phyloP scores from a whole-genome alignment of 2,329 filamentous ascomycete genomes.

The Endocalyx cinctus region DNA sequence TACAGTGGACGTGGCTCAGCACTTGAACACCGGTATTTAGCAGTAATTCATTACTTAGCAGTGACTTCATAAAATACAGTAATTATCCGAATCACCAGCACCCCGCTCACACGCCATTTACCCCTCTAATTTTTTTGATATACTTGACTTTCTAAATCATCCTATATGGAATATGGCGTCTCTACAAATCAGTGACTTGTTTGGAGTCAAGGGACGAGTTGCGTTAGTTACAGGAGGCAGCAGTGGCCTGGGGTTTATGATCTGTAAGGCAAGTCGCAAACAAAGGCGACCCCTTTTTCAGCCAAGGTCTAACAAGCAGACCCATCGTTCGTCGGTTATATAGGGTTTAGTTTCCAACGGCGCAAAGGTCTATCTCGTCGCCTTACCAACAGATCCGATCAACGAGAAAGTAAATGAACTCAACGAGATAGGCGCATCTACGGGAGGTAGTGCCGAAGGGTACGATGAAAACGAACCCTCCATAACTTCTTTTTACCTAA shows the following conservation, averaged over 20 bases:
- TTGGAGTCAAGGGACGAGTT: conserved; percentile 26
- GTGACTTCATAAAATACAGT: no score
- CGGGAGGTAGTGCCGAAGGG: conserved; percentile 31
- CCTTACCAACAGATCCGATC: conserved; percentile 37
- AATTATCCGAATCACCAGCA: no score
- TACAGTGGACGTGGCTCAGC: no score
- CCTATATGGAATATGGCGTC: no score
- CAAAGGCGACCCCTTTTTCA: no score
- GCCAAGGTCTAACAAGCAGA: no score
- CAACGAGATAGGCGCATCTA: conserved; percentile 36
- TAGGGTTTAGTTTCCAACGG: conserved; percentile 40
- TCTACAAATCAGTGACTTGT: conserved; percentile 11
- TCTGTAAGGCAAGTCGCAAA: conserved; percentile 36
- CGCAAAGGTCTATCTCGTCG: conserved; percentile 41
- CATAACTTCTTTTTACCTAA: neutral
- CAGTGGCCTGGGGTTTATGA: conserved; percentile 44
- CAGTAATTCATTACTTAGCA: no score
- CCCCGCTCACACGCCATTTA: no score
- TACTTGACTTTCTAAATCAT: no score
- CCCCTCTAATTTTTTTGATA: no score
- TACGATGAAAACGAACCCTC: neutral
- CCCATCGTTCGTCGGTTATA: no score
- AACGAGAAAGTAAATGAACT: conserved; percentile 32
- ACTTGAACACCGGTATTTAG: no score
- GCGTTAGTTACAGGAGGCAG: conserved; percentile 33